A percentile compares a stretch with the other conserved stretches of the same genome.
Evolutionary conservation across 2,329 filamentous ascomycete species (phyloP).

Genomic region (Tolypocladium album): DNA sequence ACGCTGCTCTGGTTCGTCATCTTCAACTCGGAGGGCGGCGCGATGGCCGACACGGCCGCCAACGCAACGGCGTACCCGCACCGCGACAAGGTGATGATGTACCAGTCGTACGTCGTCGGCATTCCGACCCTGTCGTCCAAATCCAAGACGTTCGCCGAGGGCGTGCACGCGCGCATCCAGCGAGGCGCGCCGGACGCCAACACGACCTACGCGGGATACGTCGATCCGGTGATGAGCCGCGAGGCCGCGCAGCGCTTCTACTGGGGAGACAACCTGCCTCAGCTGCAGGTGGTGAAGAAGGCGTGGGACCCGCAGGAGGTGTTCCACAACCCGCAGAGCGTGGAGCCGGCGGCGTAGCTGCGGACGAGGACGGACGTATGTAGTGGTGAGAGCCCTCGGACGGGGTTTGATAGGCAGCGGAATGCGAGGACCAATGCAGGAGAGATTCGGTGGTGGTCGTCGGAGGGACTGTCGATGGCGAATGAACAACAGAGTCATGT

Average conservation of each 20-base stretch:
- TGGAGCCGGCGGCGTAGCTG: constrained; percentile 18
- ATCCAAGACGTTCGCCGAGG: constrained; percentile 39
- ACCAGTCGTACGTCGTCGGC: constrained; percentile 48
- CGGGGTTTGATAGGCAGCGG: neutral
- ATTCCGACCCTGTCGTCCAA: constrained; percentile 31
- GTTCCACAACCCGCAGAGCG: constrained; percentile 50
- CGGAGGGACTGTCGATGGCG: neutral
- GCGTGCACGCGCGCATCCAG: constrained; percentile 35
- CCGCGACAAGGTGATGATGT: constrained; percentile 52
- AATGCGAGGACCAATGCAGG: neutral
- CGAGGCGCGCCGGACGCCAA: constrained; percentile 24
- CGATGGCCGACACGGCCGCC: constrained; percentile 41
- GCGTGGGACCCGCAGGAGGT: constrained; percentile 40
- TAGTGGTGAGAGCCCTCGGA: neutral
- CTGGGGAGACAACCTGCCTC: constrained; percentile 41
- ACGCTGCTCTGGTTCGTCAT: constrained; percentile 50
- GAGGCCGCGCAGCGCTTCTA: constrained; percentile 36
- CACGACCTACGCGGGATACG: constrained; percentile 52
- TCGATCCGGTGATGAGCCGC: constrained; percentile 39
- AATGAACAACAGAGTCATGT: no score
- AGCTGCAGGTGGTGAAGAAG: constrained; percentile 37
- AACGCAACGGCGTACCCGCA: constrained; percentile 52
- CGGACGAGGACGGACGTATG: no score
- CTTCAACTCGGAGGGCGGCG: constrained; percentile 51
- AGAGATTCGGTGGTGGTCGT: neutral